These are phyloP conservation scores for Suzukiozyma palmioleophila DNA, from an alignment of 1,139 yeast genomes.

Conservation along the genomic window DNA sequence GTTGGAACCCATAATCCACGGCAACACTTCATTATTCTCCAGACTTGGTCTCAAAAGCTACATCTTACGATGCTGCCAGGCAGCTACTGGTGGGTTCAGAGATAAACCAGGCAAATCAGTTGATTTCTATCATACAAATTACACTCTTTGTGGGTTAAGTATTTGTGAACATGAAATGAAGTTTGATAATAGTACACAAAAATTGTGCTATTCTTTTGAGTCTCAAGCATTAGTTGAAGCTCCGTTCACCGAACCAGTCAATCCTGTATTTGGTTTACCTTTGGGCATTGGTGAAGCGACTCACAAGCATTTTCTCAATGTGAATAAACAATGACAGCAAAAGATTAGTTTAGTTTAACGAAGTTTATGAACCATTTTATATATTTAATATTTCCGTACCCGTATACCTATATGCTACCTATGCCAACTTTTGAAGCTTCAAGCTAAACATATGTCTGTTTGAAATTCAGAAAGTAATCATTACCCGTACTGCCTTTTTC, in stretches of 20 bases:
- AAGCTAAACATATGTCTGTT: background rate
- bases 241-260: constrained; percentile 32
- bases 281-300: constrained; percentile 19
- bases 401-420: no score
- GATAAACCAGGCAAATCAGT: constrained; percentile 84
- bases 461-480: background rate
- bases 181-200: constrained; percentile 16
- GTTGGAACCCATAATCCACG: constrained; percentile 46
- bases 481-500: background rate
- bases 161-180: constrained; percentile 54
- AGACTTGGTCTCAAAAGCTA: constrained; percentile 59
- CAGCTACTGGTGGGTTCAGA: constrained; percentile 61
- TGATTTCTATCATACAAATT: constrained; percentile 91
- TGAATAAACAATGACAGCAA: background rate
- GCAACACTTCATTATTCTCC: constrained; percentile 34
- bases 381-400: no score
- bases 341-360: background rate
- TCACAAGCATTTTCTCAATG: constrained; percentile 11
- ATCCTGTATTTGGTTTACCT: constrained; percentile 70
- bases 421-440: background rate
- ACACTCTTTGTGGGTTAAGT: constrained; percentile 73
- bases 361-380: no score
- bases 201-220: constrained; percentile 26
- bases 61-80: constrained; percentile 73
- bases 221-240: constrained; percentile 16